A percentile compares a stretch with the other conserved stretches of the same genome.
phyloP scores from a whole-genome alignment of 1,284 basidiomycete genomes.

The Fomitopsis schrenkii region DNA sequence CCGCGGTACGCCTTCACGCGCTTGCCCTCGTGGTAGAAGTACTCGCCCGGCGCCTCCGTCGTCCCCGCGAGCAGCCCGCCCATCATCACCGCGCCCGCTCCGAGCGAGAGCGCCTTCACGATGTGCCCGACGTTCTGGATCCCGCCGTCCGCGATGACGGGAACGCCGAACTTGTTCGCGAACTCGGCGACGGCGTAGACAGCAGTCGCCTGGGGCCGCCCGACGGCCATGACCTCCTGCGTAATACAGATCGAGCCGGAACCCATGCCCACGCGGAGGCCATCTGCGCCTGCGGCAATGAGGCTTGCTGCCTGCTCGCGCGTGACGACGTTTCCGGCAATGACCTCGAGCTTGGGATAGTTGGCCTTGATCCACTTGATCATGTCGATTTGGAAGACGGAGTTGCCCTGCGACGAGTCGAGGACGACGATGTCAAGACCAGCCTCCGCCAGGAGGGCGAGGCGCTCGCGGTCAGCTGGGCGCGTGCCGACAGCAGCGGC shows the following conservation, averaged over 20 bases:
- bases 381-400: conserved; percentile 93
- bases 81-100: conserved; percentile 98
- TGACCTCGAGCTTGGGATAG: conserved; percentile 84
- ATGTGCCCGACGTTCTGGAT: conserved; percentile 96
- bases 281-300: conserved; percentile 94
- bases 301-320: conserved; percentile 95
- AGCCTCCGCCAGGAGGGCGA: conserved; percentile 85
- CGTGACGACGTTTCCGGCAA: conserved; percentile 97
- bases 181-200: conserved; percentile 96
- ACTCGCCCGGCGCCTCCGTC: conserved; percentile 96
- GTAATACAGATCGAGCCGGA: conserved; percentile 99
- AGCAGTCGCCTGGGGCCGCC: conserved; percentile 95
- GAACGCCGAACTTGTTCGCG: conserved; percentile 89
- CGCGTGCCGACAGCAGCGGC: conserved; percentile 98
- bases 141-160: conserved; percentile 98
- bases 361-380: conserved; percentile 90
- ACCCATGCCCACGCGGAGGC: conserved; percentile 94
- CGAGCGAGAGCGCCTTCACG: conserved; percentile 93
- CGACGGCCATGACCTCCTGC: conserved; percentile 99
- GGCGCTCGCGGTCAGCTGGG: conserved; percentile 83
- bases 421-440: conserved; percentile 95
- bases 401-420: conserved; percentile 98
- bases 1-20: conserved; percentile 98
- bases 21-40: conserved; percentile 98
- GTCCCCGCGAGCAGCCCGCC: conserved; percentile 95